A percentile compares a stretch with the other conserved stretches of the same genome.
These are phyloP conservation scores for Colletotrichum aenigma DNA, from an alignment of 2,329 filamentous ascomycete genomes.

Conservation along the genomic window DNA sequence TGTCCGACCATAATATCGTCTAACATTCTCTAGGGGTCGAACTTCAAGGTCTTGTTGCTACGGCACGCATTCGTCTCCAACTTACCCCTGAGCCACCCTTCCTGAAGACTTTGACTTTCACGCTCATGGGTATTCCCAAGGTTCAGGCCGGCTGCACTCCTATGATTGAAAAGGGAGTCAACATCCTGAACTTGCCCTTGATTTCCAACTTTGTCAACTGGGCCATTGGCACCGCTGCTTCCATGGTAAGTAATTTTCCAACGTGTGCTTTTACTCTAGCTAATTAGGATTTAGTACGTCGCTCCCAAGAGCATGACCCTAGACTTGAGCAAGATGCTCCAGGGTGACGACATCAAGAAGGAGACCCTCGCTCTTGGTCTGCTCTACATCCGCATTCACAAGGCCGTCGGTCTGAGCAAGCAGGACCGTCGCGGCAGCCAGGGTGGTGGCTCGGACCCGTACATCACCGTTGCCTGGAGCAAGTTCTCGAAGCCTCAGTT, in stretches of 20 bases:
- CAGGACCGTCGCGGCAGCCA: conserved; percentile 83
- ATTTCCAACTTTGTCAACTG: conserved; percentile 98
- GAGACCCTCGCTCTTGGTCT: conserved; percentile 85
- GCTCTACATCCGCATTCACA: conserved; percentile 92
- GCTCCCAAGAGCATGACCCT: conserved; percentile 94
- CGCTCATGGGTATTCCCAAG: conserved; percentile 91
- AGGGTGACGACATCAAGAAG: conserved; percentile 91
- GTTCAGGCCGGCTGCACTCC: conserved; percentile 89
- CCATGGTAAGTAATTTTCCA: conserved; percentile 53
- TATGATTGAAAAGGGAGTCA: conserved; percentile 89
- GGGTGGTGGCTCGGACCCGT: conserved; percentile 90
- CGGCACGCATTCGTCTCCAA: conserved; percentile 71
- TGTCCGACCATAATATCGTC: conserved; percentile 51
- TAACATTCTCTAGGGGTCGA: conserved; percentile 66
- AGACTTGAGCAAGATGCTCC: conserved; percentile 87
- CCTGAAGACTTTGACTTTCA: conserved; percentile 89
- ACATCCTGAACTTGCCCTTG: conserved; percentile 87
- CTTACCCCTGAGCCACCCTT: conserved; percentile 89
- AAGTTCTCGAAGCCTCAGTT: conserved; percentile 99
- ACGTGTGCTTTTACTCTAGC: fast-evolving
- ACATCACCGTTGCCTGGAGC: conserved; percentile 92
- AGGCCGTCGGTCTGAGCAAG: conserved; percentile 86
- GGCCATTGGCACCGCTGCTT: conserved; percentile 84
- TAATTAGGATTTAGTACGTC: conserved; percentile 61
- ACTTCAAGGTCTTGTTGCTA: conserved; percentile 73